phyloP scores from a whole-genome alignment of 23 red algal genomes.

The Gracilaria domingensis region DNA sequence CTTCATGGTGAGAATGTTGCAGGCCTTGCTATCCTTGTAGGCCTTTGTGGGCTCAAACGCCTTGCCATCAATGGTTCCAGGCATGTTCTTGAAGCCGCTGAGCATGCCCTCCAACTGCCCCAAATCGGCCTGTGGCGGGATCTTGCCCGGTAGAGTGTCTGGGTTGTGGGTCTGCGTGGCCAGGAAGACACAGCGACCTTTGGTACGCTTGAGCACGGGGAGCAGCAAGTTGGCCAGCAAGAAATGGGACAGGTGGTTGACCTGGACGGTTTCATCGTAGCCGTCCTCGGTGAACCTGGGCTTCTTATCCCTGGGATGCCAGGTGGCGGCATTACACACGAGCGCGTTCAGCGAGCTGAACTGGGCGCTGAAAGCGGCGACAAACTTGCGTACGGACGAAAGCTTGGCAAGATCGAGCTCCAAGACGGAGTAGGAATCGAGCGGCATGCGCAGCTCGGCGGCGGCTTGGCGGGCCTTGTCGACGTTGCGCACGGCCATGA shows the following conservation, averaged over 20 bases:
- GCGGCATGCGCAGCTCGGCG: constrained; percentile 23
- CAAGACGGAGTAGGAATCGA: constrained; percentile 73
- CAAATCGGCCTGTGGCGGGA: constrained; percentile 89
- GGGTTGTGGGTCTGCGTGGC: constrained; percentile 92
- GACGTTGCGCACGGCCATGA: constrained; percentile 85
- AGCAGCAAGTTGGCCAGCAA: constrained; percentile 84
- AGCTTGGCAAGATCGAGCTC: constrained; percentile 69
- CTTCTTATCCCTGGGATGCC: constrained; percentile 90
- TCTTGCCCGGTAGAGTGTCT: constrained; percentile 87
- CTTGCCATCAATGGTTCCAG: constrained; percentile 79
- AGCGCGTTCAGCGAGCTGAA: constrained; percentile 61
- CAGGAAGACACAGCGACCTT: constrained; percentile 83
- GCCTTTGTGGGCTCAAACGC: constrained; percentile 95
- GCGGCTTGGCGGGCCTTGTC: constrained; percentile 58
- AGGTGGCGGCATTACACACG: constrained; percentile 93
- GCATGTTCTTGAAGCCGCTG: constrained; percentile 50
- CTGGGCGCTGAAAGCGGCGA: constrained; percentile 13
- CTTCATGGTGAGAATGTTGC: constrained; percentile 87
- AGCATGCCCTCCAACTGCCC: constrained; percentile 78
- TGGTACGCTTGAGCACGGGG: constrained; percentile 45
- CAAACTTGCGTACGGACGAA: constrained; percentile 71
- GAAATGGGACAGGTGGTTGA: constrained; percentile 95
- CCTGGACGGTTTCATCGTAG: constrained; percentile 87
- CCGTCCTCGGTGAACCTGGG: constrained; percentile 90
- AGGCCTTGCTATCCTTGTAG: constrained; percentile 94